These are phyloP conservation scores for Raddia guianensis DNA, from an alignment of 176 grass and related monocot species.

Conservation along the genomic window DNA sequence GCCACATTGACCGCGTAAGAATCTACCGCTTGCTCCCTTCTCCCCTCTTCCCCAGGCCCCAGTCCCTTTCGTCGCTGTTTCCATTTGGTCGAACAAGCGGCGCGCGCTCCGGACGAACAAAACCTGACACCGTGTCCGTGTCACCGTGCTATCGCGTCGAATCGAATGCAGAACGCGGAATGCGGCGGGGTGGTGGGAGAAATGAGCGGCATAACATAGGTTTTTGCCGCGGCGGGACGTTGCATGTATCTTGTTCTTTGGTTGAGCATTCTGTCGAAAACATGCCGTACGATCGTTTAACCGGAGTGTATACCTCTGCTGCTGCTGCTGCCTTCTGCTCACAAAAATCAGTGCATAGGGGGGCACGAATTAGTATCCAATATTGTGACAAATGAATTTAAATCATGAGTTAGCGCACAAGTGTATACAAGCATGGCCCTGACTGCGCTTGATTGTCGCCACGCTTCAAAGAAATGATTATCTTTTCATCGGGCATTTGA, in stretches of 20 bases:
- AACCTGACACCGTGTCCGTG: neutral
- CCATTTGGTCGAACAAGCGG: slow-evolving; percentile 40
- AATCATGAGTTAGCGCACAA: too few relatives aligned
- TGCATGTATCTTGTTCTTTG: neutral
- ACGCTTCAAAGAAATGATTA: neutral
- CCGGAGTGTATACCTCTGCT: neutral
- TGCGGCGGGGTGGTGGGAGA: neutral
- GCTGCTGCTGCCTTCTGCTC: neutral
- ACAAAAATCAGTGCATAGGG: neutral
- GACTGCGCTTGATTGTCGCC: neutral
- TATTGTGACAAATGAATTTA: neutral
- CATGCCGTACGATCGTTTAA: neutral
- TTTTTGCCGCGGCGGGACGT: neutral
- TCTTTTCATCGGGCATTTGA: neutral
- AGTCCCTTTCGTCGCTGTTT: neutral
- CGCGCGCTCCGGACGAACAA: neutral
- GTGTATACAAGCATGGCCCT: neutral
- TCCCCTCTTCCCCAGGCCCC: neutral
- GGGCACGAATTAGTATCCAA: neutral
- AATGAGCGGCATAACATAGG: neutral
- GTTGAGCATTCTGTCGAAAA: slow-evolving; percentile 37
- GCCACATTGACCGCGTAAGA: slow-evolving; percentile 68
- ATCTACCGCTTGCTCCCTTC: neutral
- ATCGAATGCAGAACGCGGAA: neutral
- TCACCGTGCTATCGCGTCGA: neutral